phyloP scores from a whole-genome alignment of 345 rosid species.

The Gossypium australe region DNA sequence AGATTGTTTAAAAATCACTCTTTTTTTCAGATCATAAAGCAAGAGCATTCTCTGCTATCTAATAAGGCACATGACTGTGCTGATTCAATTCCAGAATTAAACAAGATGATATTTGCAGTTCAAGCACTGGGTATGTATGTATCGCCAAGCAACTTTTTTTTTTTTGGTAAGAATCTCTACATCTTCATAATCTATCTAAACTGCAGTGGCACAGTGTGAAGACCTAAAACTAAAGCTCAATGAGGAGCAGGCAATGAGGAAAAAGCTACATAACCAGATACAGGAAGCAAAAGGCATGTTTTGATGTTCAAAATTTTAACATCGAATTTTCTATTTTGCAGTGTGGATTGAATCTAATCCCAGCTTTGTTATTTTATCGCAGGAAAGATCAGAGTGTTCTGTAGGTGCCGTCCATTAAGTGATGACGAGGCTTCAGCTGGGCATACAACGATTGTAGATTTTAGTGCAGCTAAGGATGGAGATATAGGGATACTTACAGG shows the following conservation, averaged over 20 bases:
- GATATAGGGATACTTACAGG: slow-evolving; percentile 37
- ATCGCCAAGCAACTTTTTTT: neutral
- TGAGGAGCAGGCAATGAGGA: slow-evolving; percentile 41
- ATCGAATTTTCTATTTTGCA: neutral
- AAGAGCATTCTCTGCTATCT: slow-evolving; percentile 36
- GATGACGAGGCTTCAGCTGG: slow-evolving; percentile 33
- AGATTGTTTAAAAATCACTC: neutral
- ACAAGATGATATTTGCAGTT: slow-evolving; percentile 36
- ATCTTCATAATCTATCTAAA: neutral
- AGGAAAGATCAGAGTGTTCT: slow-evolving; percentile 47
- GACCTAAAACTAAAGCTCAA: slow-evolving; percentile 39
- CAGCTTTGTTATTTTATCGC: neutral
- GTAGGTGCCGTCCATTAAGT: slow-evolving; percentile 45
- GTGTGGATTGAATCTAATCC: slow-evolving; percentile 3
- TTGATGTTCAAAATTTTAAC: slow-evolving; percentile 6
- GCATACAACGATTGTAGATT: slow-evolving; percentile 32
- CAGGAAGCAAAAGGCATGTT: slow-evolving; percentile 38
- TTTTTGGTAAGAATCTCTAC: neutral
- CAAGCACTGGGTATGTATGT: slow-evolving; percentile 38
- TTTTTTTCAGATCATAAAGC: slow-evolving; percentile 31
- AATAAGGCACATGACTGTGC: slow-evolving; percentile 35
- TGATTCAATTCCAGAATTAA: slow-evolving; percentile 38
- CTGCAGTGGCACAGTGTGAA: slow-evolving; percentile 39
- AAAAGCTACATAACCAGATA: slow-evolving; percentile 43
- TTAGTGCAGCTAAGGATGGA: slow-evolving; percentile 44